phyloP scores from a whole-genome alignment of 345 rosid species.

The Pugionium cornutum region DNA sequence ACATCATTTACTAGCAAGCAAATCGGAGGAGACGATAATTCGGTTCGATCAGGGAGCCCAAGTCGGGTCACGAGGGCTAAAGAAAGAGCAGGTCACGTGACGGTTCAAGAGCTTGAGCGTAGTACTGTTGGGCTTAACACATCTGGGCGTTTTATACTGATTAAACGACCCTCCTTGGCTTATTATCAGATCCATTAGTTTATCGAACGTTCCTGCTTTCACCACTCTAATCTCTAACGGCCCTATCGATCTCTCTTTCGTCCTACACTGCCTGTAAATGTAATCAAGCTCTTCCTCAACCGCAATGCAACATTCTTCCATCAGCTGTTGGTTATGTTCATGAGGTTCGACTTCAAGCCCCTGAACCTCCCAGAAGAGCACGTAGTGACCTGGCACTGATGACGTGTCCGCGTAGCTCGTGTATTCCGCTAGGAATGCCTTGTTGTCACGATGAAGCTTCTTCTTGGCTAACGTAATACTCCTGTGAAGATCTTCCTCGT shows the following conservation, averaged over 20 bases:
- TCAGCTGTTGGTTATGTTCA: constrained; percentile 38
- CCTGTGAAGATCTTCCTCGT: constrained; percentile 80
- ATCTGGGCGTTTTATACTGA: constrained; percentile 91
- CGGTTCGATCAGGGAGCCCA: constrained; percentile 53
- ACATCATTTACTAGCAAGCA: no score
- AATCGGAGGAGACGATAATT: no score
- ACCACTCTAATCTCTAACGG: constrained; percentile 83
- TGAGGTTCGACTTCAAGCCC: not conserved
- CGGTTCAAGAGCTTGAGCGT: constrained; percentile 57
- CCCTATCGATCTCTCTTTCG: constrained; percentile 80
- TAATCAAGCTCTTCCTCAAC: constrained; percentile 81
- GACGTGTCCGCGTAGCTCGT: constrained; percentile 76
- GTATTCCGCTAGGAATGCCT: constrained; percentile 73
- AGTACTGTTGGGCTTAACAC: constrained; percentile 61
- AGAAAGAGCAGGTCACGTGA: constrained; percentile 58
- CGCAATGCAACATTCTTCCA: constrained; percentile 72
- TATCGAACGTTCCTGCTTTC: constrained; percentile 65
- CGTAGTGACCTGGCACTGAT: constrained; percentile 87
- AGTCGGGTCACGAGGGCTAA: constrained; percentile 61
- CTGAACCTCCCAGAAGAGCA: constrained; percentile 81
- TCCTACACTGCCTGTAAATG: constrained; percentile 78
- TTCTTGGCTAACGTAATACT: constrained; percentile 73
- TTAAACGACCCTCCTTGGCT: constrained; percentile 85
- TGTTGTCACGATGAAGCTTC: constrained; percentile 41
- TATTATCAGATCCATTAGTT: constrained; percentile 75